Conservation (phyloP, 2,329 filamentous ascomycete genomes). For the Exophiala xenobiotica region DNA sequence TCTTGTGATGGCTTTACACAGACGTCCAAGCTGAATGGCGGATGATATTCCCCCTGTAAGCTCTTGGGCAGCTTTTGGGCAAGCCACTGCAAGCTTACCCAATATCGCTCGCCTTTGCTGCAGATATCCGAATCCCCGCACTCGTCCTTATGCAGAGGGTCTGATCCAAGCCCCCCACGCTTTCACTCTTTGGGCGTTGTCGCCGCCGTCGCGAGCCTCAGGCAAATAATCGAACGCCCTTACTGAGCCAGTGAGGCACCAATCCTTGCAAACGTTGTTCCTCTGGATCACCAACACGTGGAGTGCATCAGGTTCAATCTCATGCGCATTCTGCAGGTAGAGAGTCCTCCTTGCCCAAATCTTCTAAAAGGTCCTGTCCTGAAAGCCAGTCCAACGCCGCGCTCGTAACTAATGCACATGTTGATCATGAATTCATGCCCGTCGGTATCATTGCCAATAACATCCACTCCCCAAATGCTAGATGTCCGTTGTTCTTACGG, state of each 20-base stretch:
- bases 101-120: constrained; percentile 5
- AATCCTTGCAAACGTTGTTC: not conserved
- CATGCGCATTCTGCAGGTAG: not conserved
- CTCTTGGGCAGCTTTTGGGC: constrained; percentile 1
- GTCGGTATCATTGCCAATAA: not conserved
- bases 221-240: not conserved
- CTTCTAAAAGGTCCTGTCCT: constrained; percentile 12
- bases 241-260: not conserved
- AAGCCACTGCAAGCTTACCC: not conserved
- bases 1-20: constrained; percentile 14
- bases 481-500: constrained; percentile 34
- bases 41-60: constrained; percentile 2
- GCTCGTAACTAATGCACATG: constrained; percentile 14
- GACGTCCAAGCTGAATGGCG: constrained; percentile 15
- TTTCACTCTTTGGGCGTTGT: constrained; percentile 14
- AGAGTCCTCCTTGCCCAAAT: constrained; percentile 4
- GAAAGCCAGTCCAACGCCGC: constrained; percentile 10
- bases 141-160: not conserved
- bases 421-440: constrained; percentile 6
- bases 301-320: not conserved
- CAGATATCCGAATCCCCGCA: constrained; percentile 23
- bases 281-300: constrained; percentile 1
- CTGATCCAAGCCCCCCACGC: constrained; percentile 18
- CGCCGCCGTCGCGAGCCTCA: not conserved
- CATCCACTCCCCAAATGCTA: not conserved